Base-by-base conservation (phyloP, 2,329 filamentous ascomycete genomes). In the Arthroderma sp. region DNA sequence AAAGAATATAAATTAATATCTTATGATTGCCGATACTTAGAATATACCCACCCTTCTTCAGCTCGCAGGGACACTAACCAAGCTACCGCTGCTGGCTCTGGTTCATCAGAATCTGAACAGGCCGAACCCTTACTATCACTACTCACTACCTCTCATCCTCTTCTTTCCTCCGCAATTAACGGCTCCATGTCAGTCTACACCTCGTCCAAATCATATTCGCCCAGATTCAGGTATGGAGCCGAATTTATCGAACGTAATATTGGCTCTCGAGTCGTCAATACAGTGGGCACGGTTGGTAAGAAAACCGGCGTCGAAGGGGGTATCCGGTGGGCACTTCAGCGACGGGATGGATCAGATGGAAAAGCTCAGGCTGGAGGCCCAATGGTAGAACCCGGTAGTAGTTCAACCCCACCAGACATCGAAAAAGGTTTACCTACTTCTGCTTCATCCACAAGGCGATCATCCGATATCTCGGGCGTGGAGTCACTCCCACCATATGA, bases 181-280 rank as follows among this genome's bases (percentile, higher is more conserved):
- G 80, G 82, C 43, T 89, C 87, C 0, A 75, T 89, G 5, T 86
- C 83, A 1, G 86, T 85, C 1, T 96, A 96, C 61, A 82, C 83
- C 29, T 81, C 76, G 2, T 87, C 85, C 7, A 95, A 96, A 64
- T 86, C 88, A 53, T 93, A 89, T 56, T 93, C 86, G 1, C 87
- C 89, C 0, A 77, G 83, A 2, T 86, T 95, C 59, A 87, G 85
- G 62, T 83, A 84, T n/a, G 78, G 87, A 49, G 89, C 86, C 40
- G 86, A 94, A 60, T 86, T 93, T 55, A 80, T 95, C 15, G 89
- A 96, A 63, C 82, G 85, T 39, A 89, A 86, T 53, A 78, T 94
- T 42, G 85, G 75, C 8, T 71, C 83, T 1, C 87, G 86, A 1
- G 78, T 95, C 43, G 85, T 85, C 43, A 91, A 85, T 57, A 91